phyloP scores from a whole-genome alignment of 768 basidiomycete species.

The Calocybe indica region DNA sequence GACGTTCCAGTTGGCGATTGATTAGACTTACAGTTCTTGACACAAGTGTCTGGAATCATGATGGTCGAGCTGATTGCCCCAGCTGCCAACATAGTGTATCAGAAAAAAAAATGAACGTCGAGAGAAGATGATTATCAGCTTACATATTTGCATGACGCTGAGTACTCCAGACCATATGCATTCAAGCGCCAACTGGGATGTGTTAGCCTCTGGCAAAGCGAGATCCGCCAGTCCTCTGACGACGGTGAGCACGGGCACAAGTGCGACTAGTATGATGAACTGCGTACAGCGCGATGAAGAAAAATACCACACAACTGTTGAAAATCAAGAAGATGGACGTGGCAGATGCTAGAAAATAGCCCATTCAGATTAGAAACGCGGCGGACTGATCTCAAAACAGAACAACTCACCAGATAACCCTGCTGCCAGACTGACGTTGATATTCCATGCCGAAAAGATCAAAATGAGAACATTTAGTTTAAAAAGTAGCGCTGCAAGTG shows the following conservation, averaged over 20 bases:
- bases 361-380: background rate
- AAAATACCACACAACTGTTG: constrained; percentile 33
- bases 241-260: background rate
- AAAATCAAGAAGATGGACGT: constrained; percentile 45
- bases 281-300: constrained; percentile 30
- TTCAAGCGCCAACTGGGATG: background rate
- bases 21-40: too few relatives aligned
- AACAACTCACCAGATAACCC: constrained; percentile 29
- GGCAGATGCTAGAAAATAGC: constrained; percentile 30
- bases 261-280: background rate
- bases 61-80: background rate
- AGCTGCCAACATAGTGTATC: background rate
- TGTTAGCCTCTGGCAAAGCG: constrained; percentile 12
- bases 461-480: constrained; percentile 48
- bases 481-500: constrained; percentile 34
- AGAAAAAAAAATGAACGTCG: too few relatives aligned
- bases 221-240: constrained; percentile 31
- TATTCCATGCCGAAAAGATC: constrained; percentile 55
- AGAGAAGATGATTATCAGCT: background rate
- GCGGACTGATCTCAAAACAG: background rate
- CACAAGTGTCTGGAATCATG: too few relatives aligned
- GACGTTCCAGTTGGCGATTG: too few relatives aligned
- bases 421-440: constrained; percentile 29
- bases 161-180: background rate
- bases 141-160: background rate